Conservation (phyloP, 2,329 filamentous ascomycete species). For the Colletotrichum viniferum region DNA sequence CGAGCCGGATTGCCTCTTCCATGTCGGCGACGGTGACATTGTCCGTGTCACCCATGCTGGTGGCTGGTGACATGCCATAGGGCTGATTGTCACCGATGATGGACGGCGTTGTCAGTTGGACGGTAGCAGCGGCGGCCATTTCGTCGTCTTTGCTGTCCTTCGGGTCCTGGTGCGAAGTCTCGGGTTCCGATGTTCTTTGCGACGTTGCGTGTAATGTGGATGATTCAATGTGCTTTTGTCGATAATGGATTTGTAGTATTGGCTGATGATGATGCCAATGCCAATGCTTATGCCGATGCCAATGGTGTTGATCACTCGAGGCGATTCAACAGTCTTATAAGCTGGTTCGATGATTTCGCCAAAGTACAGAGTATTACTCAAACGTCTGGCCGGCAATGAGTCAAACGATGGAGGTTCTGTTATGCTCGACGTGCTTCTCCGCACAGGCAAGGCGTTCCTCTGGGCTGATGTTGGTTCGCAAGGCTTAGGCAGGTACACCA, state of each 20-base stretch:
- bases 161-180: not conserved
- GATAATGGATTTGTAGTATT: not conserved
- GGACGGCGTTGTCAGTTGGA: constrained; percentile 25
- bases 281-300: not conserved
- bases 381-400: not conserved
- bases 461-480: not conserved
- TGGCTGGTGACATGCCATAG: not conserved
- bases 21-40: not conserved
- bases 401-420: not conserved
- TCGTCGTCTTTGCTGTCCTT: not conserved
- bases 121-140: constrained; percentile 38
- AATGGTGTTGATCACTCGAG: not conserved
- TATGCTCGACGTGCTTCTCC: not conserved
- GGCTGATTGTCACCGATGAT: not conserved
- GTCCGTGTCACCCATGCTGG: not conserved
- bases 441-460: not conserved
- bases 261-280: not conserved
- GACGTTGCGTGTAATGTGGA: not conserved
- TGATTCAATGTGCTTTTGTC: not conserved
- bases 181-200: not conserved
- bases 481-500: not conserved
- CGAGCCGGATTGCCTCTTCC: constrained; percentile 31
- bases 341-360: not conserved
- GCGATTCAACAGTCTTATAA: not conserved
- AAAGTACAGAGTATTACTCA: not conserved